These are phyloP conservation scores for Aspergillus bertholletiae DNA, from an alignment of 495 filamentous ascomycete species.

Conservation along the genomic window DNA sequence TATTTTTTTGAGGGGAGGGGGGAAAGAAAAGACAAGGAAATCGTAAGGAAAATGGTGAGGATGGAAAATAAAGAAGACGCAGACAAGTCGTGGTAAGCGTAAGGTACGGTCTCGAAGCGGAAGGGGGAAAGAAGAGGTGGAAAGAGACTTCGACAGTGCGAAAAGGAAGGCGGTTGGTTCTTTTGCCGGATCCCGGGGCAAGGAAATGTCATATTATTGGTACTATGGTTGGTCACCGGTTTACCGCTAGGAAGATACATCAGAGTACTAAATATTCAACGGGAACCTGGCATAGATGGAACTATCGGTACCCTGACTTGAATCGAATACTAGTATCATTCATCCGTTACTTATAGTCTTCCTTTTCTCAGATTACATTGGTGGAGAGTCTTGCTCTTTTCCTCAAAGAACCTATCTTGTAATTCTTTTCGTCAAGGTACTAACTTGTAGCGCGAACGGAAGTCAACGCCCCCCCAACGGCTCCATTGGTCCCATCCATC, in stretches of 20 bases:
- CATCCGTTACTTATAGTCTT: too few relatives aligned
- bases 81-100: not conserved
- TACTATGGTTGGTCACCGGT: not conserved
- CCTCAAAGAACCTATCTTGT: not conserved
- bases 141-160: constrained; percentile 7
- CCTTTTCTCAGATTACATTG: too few relatives aligned
- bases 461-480: not conserved
- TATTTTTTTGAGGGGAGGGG: not conserved
- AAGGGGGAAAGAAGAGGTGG: constrained; percentile 14
- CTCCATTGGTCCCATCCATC: constrained; percentile 4
- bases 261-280: too few relatives aligned
- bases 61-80: constrained; percentile 1
- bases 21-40: not conserved
- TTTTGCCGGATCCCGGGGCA: not conserved
- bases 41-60: constrained; percentile 15
- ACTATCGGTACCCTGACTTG: too few relatives aligned
- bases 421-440: not conserved
- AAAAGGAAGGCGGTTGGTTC: not conserved
- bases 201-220: not conserved
- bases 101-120: constrained; percentile 4
- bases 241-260: not conserved
- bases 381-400: too few relatives aligned
- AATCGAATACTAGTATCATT: too few relatives aligned
- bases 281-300: too few relatives aligned
- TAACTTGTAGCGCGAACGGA: too few relatives aligned